Percentiles rank a stretch among this genome's conserved stretches.
Conservation (phyloP, 495 filamentous ascomycete species). For the Parathielavia appendiculata region DNA sequence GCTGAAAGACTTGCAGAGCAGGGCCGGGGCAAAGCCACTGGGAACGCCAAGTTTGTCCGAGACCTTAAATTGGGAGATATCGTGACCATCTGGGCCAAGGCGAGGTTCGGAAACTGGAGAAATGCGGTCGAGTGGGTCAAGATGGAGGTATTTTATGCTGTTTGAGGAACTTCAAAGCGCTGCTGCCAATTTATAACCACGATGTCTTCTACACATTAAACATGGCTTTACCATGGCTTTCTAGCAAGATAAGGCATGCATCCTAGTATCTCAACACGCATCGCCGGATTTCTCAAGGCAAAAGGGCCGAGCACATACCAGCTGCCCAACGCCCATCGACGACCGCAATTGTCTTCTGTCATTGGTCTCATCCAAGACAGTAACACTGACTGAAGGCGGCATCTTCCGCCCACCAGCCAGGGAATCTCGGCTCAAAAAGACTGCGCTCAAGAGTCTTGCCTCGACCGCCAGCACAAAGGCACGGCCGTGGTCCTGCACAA, state of each 20-base stretch:
- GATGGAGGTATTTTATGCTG: conserved; percentile 59
- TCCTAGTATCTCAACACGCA: background rate
- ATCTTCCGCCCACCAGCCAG: too few species aligned
- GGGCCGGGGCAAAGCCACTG: conserved; percentile 52
- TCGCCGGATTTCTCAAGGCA: background rate
- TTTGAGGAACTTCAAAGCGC: conserved; percentile 34
- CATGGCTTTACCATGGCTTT: background rate
- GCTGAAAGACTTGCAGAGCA: conserved; percentile 29
- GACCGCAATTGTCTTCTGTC: background rate
- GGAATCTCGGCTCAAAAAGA: too few species aligned
- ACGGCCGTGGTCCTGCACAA: too few species aligned
- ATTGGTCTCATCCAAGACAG: background rate
- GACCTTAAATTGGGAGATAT: conserved; percentile 58
- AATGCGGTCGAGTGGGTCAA: conserved; percentile 54
- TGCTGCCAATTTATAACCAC: background rate
- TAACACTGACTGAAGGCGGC: too few species aligned
- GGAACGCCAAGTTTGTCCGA: conserved; percentile 53
- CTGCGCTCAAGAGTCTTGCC: too few species aligned
- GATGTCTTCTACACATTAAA: background rate
- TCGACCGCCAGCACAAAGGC: too few species aligned
- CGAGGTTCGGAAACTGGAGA: conserved; percentile 57
- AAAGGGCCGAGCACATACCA: background rate
- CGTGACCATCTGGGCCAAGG: conserved; percentile 59
- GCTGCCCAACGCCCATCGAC: background rate
- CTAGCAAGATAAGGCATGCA: background rate